Conservation (phyloP, 139 green algal genomes). For the Diplosphaera chodatii region DNA sequence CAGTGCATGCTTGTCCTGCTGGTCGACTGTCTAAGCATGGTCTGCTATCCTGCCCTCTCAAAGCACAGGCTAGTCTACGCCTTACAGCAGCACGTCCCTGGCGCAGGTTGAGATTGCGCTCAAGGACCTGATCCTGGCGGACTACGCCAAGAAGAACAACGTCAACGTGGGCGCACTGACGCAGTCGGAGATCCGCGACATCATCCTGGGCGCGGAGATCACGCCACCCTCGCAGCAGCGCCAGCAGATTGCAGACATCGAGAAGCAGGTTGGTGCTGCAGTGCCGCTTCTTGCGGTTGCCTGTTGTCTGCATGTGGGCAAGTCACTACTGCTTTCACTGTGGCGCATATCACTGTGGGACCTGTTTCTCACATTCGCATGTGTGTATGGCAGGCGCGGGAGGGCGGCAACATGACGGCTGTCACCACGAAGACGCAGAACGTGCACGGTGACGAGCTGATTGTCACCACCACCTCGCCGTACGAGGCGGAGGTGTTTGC, state of each 20-base stretch:
- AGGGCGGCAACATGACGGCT: slow-evolving; percentile 82
- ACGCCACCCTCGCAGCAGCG: slow-evolving; percentile 90
- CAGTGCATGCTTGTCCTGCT: too few species aligned
- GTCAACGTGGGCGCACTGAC: slow-evolving; percentile 95
- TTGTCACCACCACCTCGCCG: slow-evolving; percentile 94
- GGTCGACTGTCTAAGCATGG: too few species aligned
- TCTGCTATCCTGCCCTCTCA: too few species aligned
- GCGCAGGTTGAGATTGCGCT: slow-evolving; percentile 80
- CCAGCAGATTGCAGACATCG: slow-evolving; percentile 99
- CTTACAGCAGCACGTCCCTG: too few species aligned
- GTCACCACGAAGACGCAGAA: slow-evolving; percentile 94
- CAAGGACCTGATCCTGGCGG: slow-evolving; percentile 97
- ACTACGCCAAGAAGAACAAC: slow-evolving; percentile 99
- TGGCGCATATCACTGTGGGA: too few species aligned
- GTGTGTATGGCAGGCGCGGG: slow-evolving; percentile 30
- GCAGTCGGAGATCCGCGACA: slow-evolving; percentile 95
- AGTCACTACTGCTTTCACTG: too few species aligned
- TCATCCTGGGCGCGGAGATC: slow-evolving; percentile 99
- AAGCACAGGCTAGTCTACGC: too few species aligned
- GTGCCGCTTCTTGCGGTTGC: too few species aligned
- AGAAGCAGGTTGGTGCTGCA: slow-evolving; percentile 76
- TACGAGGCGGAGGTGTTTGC: slow-evolving; percentile 96
- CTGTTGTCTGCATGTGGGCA: too few species aligned
- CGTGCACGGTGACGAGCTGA: slow-evolving; percentile 94
- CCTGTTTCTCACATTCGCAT: background rate